Evolutionary conservation across 78 protist genomes (phyloP), one percentile per base, ranked within the genome.

Genomic region (Dictyostelium intermedium): DNA sequence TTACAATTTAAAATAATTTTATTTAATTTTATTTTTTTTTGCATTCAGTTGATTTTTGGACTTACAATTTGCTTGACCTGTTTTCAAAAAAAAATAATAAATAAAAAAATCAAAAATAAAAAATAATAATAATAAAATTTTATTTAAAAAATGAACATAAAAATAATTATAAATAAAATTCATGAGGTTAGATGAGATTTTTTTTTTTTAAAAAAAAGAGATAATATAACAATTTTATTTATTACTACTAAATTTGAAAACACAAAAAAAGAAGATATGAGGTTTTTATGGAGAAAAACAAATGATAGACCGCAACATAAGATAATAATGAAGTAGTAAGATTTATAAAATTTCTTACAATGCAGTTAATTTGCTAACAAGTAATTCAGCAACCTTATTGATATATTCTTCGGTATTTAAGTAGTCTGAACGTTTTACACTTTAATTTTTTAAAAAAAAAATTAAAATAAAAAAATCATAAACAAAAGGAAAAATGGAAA

Each of bases 401-500:
- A 96, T 91, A 27, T 70, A 96, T 10, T 92, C 96, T 50, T 50
- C 84, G 9, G 97, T 96, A 39, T 87, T 87, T 45, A 96, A 41
- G 76, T 92, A 96, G 79, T 96, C 91, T 23, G 77, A 30, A 34
- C 91, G 39, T 81, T 79, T 69, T 39, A 96, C 82, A 32, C 72
- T 73, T n/a, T n/a, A n/a, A 14, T 84, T 63, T 41, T 41, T 41
- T 41, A 41, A 81, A 32, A 56, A 27, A 25, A 10, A 50, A 63
- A 41, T 8, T 43, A 61, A 50, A 66, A 66, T n/a, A 23, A 43
- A 83, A 41, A 60, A 39, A 39, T 39, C 4, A 5, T 39, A 39
- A 39, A 39, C 2, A 69, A 11, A 50, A 3, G 1, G 27, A 2
- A 8, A 83, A 14, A 25, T 13, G 7, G 2, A 39, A 23, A 39